Evolutionary conservation across 2,329 filamentous ascomycete species (phyloP).

Genomic region (Fusarium transvaalense): DNA sequence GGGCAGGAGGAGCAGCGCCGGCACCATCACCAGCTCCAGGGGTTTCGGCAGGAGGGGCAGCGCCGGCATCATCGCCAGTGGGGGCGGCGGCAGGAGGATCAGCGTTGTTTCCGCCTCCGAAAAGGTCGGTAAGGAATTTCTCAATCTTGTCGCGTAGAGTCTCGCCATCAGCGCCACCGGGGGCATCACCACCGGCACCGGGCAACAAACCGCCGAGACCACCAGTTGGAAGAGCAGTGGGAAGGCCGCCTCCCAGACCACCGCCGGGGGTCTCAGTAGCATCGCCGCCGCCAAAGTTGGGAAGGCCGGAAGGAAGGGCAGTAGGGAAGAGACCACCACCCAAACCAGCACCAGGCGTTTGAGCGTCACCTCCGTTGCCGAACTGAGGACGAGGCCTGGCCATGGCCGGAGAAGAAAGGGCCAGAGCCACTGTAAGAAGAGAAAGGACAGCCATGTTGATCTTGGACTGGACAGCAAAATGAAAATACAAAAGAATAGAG

Average conservation of each 20-base stretch:
- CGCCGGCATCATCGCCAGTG: background rate
- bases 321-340: constrained; percentile 22
- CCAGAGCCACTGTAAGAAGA: constrained; percentile 46
- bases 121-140: constrained; percentile 9
- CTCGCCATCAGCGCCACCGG: background rate
- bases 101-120: constrained; percentile 9
- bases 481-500: constrained; percentile 18
- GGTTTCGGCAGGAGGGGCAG: constrained; percentile 3
- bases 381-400: constrained; percentile 37
- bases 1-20: background rate
- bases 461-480: constrained; percentile 18
- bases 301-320: constrained; percentile 12
- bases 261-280: background rate
- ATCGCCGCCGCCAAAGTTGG: constrained; percentile 5
- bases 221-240: background rate
- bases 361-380: constrained; percentile 15
- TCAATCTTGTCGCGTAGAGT: constrained; percentile 1
- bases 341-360: constrained; percentile 32
- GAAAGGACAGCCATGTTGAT: constrained; percentile 47
- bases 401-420: constrained; percentile 42
- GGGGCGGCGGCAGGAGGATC: constrained; percentile 12
- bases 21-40: constrained; percentile 10
- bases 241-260: background rate
- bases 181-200: background rate
- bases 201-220: background rate